Evolutionary conservation across 495 filamentous ascomycete species (phyloP).

Genomic region (Aspergillus funiculosus): DNA sequence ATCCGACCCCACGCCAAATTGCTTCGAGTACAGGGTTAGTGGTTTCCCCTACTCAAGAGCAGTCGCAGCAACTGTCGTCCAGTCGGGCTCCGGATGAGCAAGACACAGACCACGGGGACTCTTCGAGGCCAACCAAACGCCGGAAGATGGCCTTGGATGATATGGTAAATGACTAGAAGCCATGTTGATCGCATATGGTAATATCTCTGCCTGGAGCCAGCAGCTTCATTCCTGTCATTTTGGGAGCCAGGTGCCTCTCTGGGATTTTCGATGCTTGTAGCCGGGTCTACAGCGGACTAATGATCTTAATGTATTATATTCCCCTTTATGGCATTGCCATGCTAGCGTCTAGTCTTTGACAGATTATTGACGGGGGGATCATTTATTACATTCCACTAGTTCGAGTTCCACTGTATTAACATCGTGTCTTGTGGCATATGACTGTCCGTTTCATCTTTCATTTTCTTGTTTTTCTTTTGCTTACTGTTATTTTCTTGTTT

Average conservation of each 20-base stretch:
- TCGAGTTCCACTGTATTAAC: no score
- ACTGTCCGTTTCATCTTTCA: background rate
- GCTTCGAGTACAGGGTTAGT: no score
- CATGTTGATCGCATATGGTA: no score
- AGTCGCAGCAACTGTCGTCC: slow-evolving; percentile 18
- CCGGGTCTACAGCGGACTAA: slow-evolving; percentile 33
- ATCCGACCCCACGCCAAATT: slow-evolving; percentile 25
- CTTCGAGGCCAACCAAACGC: slow-evolving; percentile 62
- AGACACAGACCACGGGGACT: slow-evolving; percentile 25
- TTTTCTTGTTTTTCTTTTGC: slow-evolving; percentile 4
- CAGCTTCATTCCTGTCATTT: slow-evolving; percentile 12
- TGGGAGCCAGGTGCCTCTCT: background rate
- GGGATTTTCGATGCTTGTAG: slow-evolving; percentile 23
- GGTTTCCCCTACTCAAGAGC: slow-evolving; percentile 18
- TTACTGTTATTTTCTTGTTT: slow-evolving; percentile 3
- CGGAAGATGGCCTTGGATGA: slow-evolving; percentile 54
- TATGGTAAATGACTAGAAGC: slow-evolving; percentile 43
- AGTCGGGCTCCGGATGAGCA: slow-evolving; percentile 15
- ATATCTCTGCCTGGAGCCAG: background rate
- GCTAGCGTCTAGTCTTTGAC: slow-evolving; percentile 9
- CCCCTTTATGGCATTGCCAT: slow-evolving; percentile 14
- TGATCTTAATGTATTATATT: slow-evolving; percentile 23
- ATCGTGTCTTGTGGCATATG: no score
- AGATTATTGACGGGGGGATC: slow-evolving; percentile 4
- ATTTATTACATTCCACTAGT: no score